Evolutionary conservation across 1,139 yeast species (phyloP).

Genomic region (Pichia sp.): DNA sequence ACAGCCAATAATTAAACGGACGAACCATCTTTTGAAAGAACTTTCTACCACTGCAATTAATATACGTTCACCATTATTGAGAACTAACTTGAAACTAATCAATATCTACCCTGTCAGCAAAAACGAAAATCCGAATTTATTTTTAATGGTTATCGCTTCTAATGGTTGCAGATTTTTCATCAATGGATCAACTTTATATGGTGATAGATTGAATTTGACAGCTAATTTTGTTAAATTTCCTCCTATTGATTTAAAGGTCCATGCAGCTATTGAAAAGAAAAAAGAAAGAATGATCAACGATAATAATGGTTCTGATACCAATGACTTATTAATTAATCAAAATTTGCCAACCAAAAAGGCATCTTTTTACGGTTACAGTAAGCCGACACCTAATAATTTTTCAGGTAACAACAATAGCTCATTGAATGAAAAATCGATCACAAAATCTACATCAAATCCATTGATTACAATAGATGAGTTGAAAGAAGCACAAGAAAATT

Average conservation of each 20-base stretch:
- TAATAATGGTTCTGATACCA: conserved; percentile 30
- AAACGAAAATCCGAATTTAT: conserved; percentile 62
- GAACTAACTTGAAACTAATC: conserved; percentile 42
- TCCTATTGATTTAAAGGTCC: conserved; percentile 59
- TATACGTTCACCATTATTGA: conserved; percentile 28
- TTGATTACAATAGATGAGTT: conserved; percentile 25
- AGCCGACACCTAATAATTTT: not conserved
- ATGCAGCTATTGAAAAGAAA: conserved; percentile 39
- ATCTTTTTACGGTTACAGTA: not conserved
- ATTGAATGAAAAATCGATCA: conserved; percentile 17
- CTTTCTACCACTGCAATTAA: conserved; percentile 44
- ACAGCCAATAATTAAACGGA: conserved; percentile 37
- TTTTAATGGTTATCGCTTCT: conserved; percentile 75
- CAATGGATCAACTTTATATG: conserved; percentile 39
- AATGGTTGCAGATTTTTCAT: conserved; percentile 77
- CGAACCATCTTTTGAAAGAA: conserved; percentile 46
- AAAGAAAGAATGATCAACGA: conserved; percentile 32
- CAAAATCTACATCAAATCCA: conserved; percentile 20
- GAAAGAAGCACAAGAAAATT: conserved; percentile 28
- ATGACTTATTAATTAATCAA: conserved; percentile 9
- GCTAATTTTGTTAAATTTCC: conserved; percentile 61
- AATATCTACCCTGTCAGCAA: conserved; percentile 56
- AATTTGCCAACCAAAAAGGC: conserved; percentile 4
- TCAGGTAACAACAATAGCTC: not conserved
- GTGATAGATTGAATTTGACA: conserved; percentile 35